Conservation (phyloP, 257 asterid genomes). For the Fraxinus anomala region DNA sequence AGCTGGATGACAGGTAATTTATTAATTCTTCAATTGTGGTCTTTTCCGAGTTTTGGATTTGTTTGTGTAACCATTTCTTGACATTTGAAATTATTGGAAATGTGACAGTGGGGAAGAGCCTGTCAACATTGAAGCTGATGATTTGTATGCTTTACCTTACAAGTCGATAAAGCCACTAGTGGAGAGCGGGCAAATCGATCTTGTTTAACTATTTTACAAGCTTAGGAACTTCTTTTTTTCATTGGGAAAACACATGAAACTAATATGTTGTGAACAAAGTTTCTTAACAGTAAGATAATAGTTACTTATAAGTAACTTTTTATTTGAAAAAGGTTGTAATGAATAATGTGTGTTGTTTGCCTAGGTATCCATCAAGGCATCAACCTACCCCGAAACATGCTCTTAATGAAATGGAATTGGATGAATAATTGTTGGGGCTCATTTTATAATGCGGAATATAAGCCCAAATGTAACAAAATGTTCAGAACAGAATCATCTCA, state of each 20-base stretch:
- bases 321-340: too few relatives aligned
- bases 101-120: slow-evolving; percentile 70
- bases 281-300: too few relatives aligned
- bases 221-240: not conserved
- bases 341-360: too few relatives aligned
- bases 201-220: slow-evolving; percentile 47
- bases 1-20: slow-evolving; percentile 77
- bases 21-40: not conserved
- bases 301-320: too few relatives aligned
- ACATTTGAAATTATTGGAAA: slow-evolving; percentile 22
- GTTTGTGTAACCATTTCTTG: slow-evolving; percentile 19
- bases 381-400: too few relatives aligned
- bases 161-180: slow-evolving; percentile 82
- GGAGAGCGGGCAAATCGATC: slow-evolving; percentile 78
- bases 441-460: too few relatives aligned
- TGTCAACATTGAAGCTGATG: slow-evolving; percentile 76
- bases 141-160: slow-evolving; percentile 77
- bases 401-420: too few relatives aligned
- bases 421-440: too few relatives aligned
- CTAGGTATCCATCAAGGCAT: too few relatives aligned
- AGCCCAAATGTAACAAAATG: too few relatives aligned
- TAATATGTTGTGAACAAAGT: not conserved
- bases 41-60: not conserved
- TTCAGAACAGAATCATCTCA: not conserved
- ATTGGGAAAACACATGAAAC: not conserved